Percentiles rank a stretch among this genome's conserved stretches.
These are phyloP conservation scores for Leptosphaerulina australis DNA, from an alignment of 2,329 filamentous ascomycete species.

Conservation along the genomic window DNA sequence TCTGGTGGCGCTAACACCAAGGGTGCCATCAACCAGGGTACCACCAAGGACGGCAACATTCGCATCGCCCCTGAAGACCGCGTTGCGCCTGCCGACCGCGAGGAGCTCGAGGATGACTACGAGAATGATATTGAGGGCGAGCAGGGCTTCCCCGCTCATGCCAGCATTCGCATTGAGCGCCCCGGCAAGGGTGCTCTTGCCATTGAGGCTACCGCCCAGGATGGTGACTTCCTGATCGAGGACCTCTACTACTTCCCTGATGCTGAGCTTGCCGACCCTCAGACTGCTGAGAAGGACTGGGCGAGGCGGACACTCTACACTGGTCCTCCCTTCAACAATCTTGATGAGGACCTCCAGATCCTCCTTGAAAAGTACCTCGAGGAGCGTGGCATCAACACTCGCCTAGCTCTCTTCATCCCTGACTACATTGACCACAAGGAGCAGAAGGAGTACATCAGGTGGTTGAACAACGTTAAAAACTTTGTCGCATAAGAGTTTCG, in stretches of 20 bases:
- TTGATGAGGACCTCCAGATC: slow-evolving; percentile 94
- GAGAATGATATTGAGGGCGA: slow-evolving; percentile 58
- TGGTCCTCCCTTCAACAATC: slow-evolving; percentile 88
- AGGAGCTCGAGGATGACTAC: slow-evolving; percentile 62
- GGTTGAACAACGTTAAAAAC: slow-evolving; percentile 83
- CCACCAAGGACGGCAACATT: slow-evolving; percentile 57
- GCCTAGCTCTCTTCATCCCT: slow-evolving; percentile 86
- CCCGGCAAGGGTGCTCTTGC: slow-evolving; percentile 81
- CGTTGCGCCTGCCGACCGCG: slow-evolving; percentile 62
- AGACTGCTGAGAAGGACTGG: slow-evolving; percentile 78
- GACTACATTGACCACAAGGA: slow-evolving; percentile 99
- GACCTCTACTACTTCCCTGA: slow-evolving; percentile 89
- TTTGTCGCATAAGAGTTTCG: slow-evolving; percentile 68
- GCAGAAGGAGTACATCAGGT: slow-evolving; percentile 92
- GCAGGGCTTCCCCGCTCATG: slow-evolving; percentile 74
- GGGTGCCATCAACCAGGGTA: slow-evolving; percentile 61
- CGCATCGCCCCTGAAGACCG: slow-evolving; percentile 63
- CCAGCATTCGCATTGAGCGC: slow-evolving; percentile 90
- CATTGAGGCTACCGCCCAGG: slow-evolving; percentile 84
- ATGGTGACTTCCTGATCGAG: slow-evolving; percentile 85
- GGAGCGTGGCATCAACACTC: slow-evolving; percentile 87
- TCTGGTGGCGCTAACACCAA: slow-evolving; percentile 63
- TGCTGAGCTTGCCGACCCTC: slow-evolving; percentile 75
- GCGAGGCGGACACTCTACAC: slow-evolving; percentile 79
- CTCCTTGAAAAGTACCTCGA: slow-evolving; percentile 92